A percentile compares a stretch with the other conserved stretches of the same genome.
phyloP scores from a whole-genome alignment of 2,329 filamentous ascomycete genomes.

The Rosellinia necatrix region DNA sequence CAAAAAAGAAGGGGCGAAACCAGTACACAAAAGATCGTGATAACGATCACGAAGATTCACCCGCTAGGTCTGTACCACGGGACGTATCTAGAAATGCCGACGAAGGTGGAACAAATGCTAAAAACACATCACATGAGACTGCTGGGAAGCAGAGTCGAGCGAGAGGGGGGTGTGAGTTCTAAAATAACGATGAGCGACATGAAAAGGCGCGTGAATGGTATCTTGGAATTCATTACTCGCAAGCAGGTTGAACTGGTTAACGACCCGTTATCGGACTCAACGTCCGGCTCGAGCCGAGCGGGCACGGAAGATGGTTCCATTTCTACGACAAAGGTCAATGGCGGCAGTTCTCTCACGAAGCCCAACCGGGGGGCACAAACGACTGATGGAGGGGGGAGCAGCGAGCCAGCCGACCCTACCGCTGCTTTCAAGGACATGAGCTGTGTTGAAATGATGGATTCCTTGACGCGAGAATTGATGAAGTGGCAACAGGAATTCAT shows the following conservation, averaged over 20 bases:
- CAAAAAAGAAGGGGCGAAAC: constrained; percentile 72
- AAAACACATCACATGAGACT: constrained; percentile 42
- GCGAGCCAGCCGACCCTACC: constrained; percentile 40
- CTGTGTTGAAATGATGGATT: constrained; percentile 90
- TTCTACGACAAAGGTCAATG: constrained; percentile 44
- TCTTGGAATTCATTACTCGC: constrained; percentile 87
- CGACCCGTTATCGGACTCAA: constrained; percentile 54
- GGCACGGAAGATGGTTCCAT: constrained; percentile 45
- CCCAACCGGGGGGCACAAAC: constrained; percentile 17
- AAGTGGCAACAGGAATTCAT: constrained; percentile 81
- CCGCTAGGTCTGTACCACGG: constrained; percentile 57
- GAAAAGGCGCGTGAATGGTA: constrained; percentile 80
- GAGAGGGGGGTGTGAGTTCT: constrained; percentile 60
- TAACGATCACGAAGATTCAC: constrained; percentile 58
- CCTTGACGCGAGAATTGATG: constrained; percentile 76
- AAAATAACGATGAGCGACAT: constrained; percentile 87
- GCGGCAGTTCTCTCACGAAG: constrained; percentile 36
- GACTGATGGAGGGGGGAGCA: constrained; percentile 39
- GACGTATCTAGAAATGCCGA: constrained; percentile 55
- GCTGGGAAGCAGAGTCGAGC: constrained; percentile 59
- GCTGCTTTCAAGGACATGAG: constrained; percentile 72
- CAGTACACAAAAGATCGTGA: constrained; percentile 83
- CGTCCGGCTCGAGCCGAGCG: constrained; percentile 48
- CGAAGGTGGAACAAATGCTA: constrained; percentile 45
- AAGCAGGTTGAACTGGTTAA: constrained; percentile 86